Conservation (phyloP, 148 eudicot genomes). For the Vaccinium corymbosum region DNA sequence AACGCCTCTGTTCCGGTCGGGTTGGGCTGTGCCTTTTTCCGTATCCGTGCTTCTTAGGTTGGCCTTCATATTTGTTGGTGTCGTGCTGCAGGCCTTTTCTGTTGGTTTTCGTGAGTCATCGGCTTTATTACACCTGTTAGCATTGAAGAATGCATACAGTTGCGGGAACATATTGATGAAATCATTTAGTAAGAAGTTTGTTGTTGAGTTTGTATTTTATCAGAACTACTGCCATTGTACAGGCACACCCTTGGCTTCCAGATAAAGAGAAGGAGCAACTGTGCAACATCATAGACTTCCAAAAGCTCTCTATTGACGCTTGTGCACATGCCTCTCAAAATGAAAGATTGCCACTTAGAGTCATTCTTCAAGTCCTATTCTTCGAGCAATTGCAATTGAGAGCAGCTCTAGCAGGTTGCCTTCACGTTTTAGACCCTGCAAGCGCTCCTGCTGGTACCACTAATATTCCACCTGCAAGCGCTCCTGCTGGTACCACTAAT, state of each 20-base stretch:
- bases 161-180: not conserved
- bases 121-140: not conserved
- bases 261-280: constrained; percentile 77
- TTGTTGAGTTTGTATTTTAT: constrained; percentile 8
- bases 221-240: constrained; percentile 22
- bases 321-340: constrained; percentile 96
- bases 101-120: not conserved
- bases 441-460: constrained; percentile 32
- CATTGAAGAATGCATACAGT: not conserved
- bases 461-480: constrained; percentile 28
- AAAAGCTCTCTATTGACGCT: constrained; percentile 92
- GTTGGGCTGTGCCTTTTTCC: not conserved
- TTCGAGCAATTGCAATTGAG: constrained; percentile 90
- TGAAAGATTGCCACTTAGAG: constrained; percentile 75
- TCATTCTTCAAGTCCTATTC: constrained; percentile 81
- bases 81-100: not conserved
- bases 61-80: not conserved
- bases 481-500: constrained; percentile 30
- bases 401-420: constrained; percentile 65
- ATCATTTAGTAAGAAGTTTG: not conserved
- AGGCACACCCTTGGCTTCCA: constrained; percentile 91
- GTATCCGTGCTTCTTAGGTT: not conserved
- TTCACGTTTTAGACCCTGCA: constrained; percentile 49
- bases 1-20: not conserved
- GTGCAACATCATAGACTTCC: constrained; percentile 74